Base-by-base conservation (phyloP, 176 grass and related monocot species). In the Alloteropsis semialata region DNA sequence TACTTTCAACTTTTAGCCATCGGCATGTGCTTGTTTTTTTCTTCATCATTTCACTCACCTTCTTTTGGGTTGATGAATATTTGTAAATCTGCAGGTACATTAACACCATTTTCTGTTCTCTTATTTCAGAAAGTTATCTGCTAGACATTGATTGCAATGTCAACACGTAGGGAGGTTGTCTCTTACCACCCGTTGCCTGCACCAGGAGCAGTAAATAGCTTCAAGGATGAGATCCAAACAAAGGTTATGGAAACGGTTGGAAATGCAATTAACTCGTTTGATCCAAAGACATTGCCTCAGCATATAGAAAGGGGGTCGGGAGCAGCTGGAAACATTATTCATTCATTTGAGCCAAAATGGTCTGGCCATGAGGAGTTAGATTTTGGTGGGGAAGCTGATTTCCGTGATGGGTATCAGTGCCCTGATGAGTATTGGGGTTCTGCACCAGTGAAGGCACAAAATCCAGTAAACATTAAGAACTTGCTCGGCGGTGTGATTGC, bases 381-480 rank as follows among this genome's bases (percentile, higher is more conserved):
- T 67, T 60, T 80, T 39, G 42, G 55, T 17, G 24, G 62, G 30
- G 34, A 79, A 43, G 42, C 51, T 28, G 86, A 92, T 80, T 76
- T 85, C 60, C 50, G 53, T 72, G 82, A 81, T 60, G 87, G 48
- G 37, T 78, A 69, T 32, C 56, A 90, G 69, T 92, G 9, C 38
- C 62, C 43, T 65, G 50, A 75, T 15, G 80, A 94, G 18, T 50
- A 56, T 29, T 88, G 74, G 60, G 49, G 43, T 25, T 64, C 84
- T 33, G 32, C 79, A 34, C 86, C 65, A 3, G 21, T 16, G 16
- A 92, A 55, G 67, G 43, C 45, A 22, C 84, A 81, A 33, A 87
- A 85, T 21, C 63, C 88, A 41, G 88, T 97, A 7, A 97, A 93
- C 78, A 45, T 94, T 46, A 89, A 73, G 73, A 92, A 91, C 60